Base-by-base conservation (phyloP, 169 alveolate species). In the Cryptosporidium canis region DNA sequence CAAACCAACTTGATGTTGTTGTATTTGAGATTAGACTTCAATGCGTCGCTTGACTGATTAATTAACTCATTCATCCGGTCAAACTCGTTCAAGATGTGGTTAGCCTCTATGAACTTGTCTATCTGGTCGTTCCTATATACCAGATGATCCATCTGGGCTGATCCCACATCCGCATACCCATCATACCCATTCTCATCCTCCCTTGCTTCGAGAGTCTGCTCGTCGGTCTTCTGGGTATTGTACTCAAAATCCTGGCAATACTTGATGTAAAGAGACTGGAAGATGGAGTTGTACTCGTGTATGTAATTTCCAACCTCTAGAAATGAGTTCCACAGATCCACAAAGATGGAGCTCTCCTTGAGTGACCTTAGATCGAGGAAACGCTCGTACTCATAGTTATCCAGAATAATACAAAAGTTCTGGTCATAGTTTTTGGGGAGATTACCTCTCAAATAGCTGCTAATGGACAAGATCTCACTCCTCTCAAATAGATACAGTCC, bases 41-140 rank as follows among this genome's bases (percentile, higher is more conserved):
- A 29, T 8, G n/a, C 3, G 16, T 39, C 39, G 27, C 39, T n/a
- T 37, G 18, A 39, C 24, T 37, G 55, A 11, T 9, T 1, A 21
- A 67, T 21, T 43, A 67, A 24, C 1, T 70, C 47, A 51, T 70
- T 70, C 63, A 70, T 55, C 4, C 33, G 29, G 51, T 70, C 67
- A 48, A 70, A 70, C 29, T 70, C 84, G 11, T 70, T 41, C 6
- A 70, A 18, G 16, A 70, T 55, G 0, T 70, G 21, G 39, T 70
- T 70, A 0, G 47, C 37, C 21, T 48, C 66, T 29, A 70, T 70
- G 51, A 70, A 70, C 18, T 45, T 70, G 3, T 70, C 84, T n/a
- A 70, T 70, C 14, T 55, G n/a, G n/a, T 70, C 84, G 21, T 70
- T 70, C 24, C 24, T 70, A 18, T 51, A 70, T 27, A 70, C 21